Conservation (phyloP, 441 rosid species). For the Adansonia gregorii region DNA sequence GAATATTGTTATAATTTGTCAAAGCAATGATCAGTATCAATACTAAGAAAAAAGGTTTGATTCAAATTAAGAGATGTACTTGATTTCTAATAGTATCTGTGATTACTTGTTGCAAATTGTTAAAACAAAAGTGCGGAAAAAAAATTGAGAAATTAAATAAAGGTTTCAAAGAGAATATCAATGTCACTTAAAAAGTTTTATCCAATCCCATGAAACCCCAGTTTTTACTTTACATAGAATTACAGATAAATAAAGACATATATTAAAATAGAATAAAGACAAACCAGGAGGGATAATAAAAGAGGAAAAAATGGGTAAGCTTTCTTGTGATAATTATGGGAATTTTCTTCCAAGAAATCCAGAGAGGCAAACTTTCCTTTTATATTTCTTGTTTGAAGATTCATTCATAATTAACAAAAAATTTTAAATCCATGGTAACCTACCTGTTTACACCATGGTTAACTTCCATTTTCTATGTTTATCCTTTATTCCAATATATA, state of each 20-base stretch:
- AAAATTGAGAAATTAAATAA: neutral
- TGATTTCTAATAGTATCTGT: neutral
- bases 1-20: neutral
- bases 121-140: neutral
- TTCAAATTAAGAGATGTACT: neutral
- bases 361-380: neutral
- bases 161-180: neutral
- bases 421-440: neutral
- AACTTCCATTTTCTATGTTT: neutral
- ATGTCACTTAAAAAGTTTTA: neutral
- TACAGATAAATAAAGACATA: neutral
- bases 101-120: neutral
- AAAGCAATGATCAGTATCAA: neutral
- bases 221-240: neutral
- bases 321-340: neutral
- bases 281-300: neutral
- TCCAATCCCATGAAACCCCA: neutral
- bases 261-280: slow-evolving; percentile 5
- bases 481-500: neutral
- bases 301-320: neutral
- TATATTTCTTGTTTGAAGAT: neutral
- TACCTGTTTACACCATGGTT: neutral
- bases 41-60: neutral
- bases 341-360: neutral
- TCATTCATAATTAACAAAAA: neutral